Conservation (phyloP, 768 basidiomycete species). For the Galerina sulciceps region DNA sequence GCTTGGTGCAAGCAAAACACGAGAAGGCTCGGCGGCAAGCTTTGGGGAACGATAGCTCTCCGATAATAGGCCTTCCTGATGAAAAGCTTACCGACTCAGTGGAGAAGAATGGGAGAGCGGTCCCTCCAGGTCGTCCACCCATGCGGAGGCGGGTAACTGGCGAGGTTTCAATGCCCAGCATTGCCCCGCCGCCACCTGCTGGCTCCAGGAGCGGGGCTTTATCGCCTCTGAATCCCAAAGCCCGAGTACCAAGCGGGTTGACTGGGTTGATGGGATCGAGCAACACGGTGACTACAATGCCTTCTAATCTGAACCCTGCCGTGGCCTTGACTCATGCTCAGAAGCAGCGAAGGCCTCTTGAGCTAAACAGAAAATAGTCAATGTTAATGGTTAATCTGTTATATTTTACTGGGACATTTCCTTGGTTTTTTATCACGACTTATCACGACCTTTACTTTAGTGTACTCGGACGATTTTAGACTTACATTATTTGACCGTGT, state of each 20-base stretch:
- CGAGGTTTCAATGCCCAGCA: slow-evolving; percentile 36
- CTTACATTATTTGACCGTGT: background rate
- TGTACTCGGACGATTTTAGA: background rate
- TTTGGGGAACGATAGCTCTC: slow-evolving; percentile 62
- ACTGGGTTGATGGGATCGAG: slow-evolving; percentile 27
- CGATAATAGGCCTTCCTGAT: slow-evolving; percentile 52
- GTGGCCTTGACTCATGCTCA: slow-evolving; percentile 39
- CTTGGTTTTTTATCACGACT: background rate
- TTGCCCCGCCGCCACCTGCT: slow-evolving; percentile 27
- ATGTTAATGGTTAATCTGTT: background rate
- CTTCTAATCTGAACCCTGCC: slow-evolving; percentile 28
- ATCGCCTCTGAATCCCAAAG: slow-evolving; percentile 77
- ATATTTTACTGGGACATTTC: background rate
- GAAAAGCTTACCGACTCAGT: slow-evolving; percentile 42
- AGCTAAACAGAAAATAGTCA: slow-evolving; percentile 32
- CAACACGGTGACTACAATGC: slow-evolving; percentile 12
- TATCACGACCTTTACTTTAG: background rate
- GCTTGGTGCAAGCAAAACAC: slow-evolving; percentile 85
- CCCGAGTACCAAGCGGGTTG: slow-evolving; percentile 53
- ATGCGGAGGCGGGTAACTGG: slow-evolving; percentile 70
- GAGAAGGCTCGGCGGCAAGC: slow-evolving; percentile 88
- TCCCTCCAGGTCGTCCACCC: slow-evolving; percentile 42
- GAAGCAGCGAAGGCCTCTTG: slow-evolving; percentile 34
- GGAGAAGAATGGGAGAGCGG: slow-evolving; percentile 21
- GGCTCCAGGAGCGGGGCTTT: slow-evolving; percentile 51